phyloP scores from a whole-genome alignment of 192 early-diverging fungal species.

The Coemansia sp. region DNA sequence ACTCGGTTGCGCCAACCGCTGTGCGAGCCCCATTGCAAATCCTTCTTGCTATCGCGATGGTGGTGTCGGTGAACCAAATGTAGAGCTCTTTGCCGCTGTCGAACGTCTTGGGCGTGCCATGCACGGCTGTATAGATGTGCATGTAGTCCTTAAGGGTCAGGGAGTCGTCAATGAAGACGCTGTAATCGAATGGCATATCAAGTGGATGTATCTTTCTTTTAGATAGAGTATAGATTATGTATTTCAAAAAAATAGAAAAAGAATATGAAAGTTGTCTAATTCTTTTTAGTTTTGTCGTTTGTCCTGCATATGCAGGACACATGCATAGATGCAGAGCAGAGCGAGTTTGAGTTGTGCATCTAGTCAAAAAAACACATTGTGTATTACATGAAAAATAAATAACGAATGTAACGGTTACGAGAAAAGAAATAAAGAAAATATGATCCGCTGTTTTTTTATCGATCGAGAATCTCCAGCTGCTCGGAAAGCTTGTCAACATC shows the following conservation, averaged over 20 bases:
- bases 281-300: no score
- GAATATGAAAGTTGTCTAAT: no score
- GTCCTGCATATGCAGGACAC: no score
- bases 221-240: no score
- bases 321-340: no score
- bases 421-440: neutral
- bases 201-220: neutral
- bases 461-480: neutral
- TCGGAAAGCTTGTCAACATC: conserved; percentile 28
- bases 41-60: neutral
- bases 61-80: neutral
- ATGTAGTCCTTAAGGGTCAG: neutral
- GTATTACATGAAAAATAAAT: neutral
- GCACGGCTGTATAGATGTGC: neutral
- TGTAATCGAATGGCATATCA: neutral
- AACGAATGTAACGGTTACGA: neutral
- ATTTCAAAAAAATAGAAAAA: no score
- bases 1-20: neutral
- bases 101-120: neutral
- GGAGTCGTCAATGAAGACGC: neutral
- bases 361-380: no score
- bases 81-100: neutral
- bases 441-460: conserved; percentile 1
- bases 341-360: no score
- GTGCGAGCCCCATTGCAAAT: neutral